phyloP scores from a whole-genome alignment of 2,329 filamentous ascomycete genomes.

The Aspergillus ruber region DNA sequence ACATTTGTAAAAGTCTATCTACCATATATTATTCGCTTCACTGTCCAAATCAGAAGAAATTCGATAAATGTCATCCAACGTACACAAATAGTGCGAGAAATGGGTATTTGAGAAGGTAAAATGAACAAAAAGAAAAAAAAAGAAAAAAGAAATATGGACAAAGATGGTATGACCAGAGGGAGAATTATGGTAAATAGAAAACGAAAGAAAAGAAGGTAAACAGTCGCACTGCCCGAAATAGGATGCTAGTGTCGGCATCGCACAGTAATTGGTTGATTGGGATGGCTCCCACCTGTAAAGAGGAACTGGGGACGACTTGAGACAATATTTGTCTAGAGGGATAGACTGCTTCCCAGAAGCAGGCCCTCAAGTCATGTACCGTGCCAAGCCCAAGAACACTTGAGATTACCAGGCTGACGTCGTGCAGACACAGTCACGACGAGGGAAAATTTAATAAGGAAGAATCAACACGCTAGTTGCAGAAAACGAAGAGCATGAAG shows the following conservation, averaged over 20 bases:
- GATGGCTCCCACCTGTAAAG: background rate
- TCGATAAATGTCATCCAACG: slow-evolving; percentile 22
- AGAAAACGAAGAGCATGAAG: background rate
- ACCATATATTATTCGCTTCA: slow-evolving; percentile 1
- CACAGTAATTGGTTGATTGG: background rate
- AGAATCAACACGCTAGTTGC: background rate
- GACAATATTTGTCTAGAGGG: background rate
- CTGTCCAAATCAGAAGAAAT: slow-evolving; percentile 6
- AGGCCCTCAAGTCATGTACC: background rate
- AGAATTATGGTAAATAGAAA: background rate
- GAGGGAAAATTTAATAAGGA: background rate
- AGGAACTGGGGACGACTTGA: background rate
- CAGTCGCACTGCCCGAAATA: background rate
- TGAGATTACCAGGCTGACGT: background rate
- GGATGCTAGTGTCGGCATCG: background rate
- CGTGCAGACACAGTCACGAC: background rate
- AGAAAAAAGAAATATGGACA: slow-evolving; percentile 9
- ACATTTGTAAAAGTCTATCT: slow-evolving; percentile 7
- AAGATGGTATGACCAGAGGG: slow-evolving; percentile 17
- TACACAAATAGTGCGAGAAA: slow-evolving; percentile 23
- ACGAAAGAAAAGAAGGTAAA: background rate
- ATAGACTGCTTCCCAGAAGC: background rate
- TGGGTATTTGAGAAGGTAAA: slow-evolving; percentile 29
- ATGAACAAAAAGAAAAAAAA: slow-evolving; percentile 5
- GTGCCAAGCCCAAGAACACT: background rate